A percentile compares a stretch with the other conserved stretches of the same genome.
These are phyloP conservation scores for Debaryomyces psychrophilus DNA, from an alignment of 1,139 yeast species.

Conservation along the genomic window DNA sequence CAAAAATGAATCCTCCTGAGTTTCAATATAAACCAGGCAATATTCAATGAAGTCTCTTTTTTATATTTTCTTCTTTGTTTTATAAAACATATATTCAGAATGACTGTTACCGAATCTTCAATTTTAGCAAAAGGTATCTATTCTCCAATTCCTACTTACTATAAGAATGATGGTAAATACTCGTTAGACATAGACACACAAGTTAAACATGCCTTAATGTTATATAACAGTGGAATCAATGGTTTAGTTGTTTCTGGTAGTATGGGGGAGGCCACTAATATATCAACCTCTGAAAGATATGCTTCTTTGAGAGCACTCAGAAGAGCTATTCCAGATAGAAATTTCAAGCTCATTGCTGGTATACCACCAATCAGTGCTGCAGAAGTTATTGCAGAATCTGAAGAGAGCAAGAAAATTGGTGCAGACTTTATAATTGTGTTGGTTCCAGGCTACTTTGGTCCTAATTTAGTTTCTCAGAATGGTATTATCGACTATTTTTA, in stretches of 20 bases:
- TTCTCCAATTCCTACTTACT: constrained; percentile 55
- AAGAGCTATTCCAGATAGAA: constrained; percentile 29
- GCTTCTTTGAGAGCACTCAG: constrained; percentile 25
- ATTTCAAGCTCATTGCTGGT: constrained; percentile 37
- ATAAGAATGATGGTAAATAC: constrained; percentile 37
- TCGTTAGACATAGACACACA: constrained; percentile 48
- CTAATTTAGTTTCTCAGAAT: constrained; percentile 33
- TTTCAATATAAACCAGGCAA: background rate
- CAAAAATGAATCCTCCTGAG: background rate
- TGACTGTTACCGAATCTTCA: constrained; percentile 4
- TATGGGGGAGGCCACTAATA: constrained; percentile 44
- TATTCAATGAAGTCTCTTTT: background rate
- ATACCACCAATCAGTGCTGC: constrained; percentile 33
- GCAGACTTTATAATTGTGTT: constrained; percentile 37
- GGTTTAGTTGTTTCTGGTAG: constrained; percentile 55
- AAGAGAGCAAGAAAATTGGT: constrained; percentile 32
- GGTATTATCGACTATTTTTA: constrained; percentile 40
- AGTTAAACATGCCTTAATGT: constrained; percentile 41
- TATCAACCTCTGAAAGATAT: constrained; percentile 37
- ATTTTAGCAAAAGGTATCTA: constrained; percentile 37
- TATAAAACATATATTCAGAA: background rate
- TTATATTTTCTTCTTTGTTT: background rate
- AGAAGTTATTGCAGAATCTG: constrained; percentile 34
- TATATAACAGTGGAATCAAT: constrained; percentile 44
- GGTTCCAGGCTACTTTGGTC: constrained; percentile 39